Evolutionary conservation across 768 basidiomycete genomes (phyloP), one percentile per base, ranked within the genome.

Genomic region (Russula brevipes): DNA sequence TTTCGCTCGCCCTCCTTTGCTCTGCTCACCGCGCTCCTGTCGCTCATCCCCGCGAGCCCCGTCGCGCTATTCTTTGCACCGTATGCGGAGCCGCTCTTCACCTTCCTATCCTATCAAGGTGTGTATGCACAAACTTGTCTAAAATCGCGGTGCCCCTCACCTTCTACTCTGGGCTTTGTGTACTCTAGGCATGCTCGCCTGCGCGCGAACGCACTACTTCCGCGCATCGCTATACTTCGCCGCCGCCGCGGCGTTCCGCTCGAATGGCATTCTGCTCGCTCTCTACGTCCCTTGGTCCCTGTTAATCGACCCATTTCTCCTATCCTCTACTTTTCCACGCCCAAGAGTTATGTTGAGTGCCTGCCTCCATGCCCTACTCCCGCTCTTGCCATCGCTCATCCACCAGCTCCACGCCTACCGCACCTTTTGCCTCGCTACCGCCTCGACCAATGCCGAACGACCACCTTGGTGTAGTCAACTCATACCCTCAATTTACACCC

Each of bases 1-100:
- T 80, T 87, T 31, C 70, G 74, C 38, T 84, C 83, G 0, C 79
- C 80, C 0, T 72, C 79, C 2, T 76, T 90, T 36, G 88, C 94
- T 2, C 75, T 80, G 44, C 76, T 89, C 16, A 77, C 88, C 0
- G 70, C 85, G 0, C 64, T 86, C 19, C 77, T 97, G 19, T 93
- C 91, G 30, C 76, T 94, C 47, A 70, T 98, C 5, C 83, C 92
- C 0, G 90, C 88, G 57, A 91, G 93, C 50, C 94, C 94, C 2
- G 81, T 82, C 0, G 85, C 89, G 0, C 73, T 90, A 24, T 80
- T 85, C 31, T 80, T 87, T 51, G 86, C 87, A 0, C 81, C 89
- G 0, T 96, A 90, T 72, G 85, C 77, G 54, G 96, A 98, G 70
- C 90, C 94, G 0, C 88, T 93, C 72, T 95, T 91, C 73, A 88